These are phyloP conservation scores for Parathielavia hyrcaniae DNA, from an alignment of 495 filamentous ascomycete genomes.

Conservation along the genomic window DNA sequence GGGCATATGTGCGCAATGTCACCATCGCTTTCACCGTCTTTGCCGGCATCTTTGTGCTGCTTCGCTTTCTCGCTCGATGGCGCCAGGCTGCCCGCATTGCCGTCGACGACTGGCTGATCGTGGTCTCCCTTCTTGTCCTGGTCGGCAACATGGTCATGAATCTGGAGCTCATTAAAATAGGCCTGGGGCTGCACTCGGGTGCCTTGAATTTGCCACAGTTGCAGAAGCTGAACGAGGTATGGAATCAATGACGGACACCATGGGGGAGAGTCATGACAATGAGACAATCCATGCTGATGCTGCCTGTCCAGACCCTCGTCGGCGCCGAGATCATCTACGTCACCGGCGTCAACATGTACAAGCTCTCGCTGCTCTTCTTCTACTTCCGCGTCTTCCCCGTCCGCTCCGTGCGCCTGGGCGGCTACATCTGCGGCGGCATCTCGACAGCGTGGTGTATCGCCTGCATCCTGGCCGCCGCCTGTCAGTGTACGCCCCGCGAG, in stretches of 20 bases:
- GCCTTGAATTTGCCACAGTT: background rate
- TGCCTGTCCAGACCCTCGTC: background rate
- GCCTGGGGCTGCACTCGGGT: constrained; percentile 6
- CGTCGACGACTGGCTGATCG: constrained; percentile 8
- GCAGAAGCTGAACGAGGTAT: constrained; percentile 8
- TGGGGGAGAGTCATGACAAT: too few species aligned
- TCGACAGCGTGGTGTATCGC: constrained; percentile 8
- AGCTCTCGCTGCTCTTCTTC: constrained; percentile 9
- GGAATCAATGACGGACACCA: too few species aligned
- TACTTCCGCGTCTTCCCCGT: constrained; percentile 13
- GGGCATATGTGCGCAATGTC: background rate
- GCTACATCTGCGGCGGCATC: constrained; percentile 12
- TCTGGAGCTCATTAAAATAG: background rate
- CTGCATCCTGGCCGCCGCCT: constrained; percentile 9
- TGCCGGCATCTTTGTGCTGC: constrained; percentile 4
- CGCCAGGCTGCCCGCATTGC: constrained; percentile 3
- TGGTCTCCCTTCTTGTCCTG: background rate
- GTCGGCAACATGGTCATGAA: constrained; percentile 13
- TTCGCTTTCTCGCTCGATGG: constrained; percentile 6
- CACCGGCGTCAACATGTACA: constrained; percentile 9
- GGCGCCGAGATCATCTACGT: constrained; percentile 12
- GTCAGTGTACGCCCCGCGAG: constrained; percentile 7
- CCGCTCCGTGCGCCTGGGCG: constrained; percentile 10
- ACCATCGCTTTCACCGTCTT: constrained; percentile 9
- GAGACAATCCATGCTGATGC: background rate